Base-by-base conservation (phyloP, 1,284 basidiomycete genomes). In the Heterobasidion parviporum region DNA sequence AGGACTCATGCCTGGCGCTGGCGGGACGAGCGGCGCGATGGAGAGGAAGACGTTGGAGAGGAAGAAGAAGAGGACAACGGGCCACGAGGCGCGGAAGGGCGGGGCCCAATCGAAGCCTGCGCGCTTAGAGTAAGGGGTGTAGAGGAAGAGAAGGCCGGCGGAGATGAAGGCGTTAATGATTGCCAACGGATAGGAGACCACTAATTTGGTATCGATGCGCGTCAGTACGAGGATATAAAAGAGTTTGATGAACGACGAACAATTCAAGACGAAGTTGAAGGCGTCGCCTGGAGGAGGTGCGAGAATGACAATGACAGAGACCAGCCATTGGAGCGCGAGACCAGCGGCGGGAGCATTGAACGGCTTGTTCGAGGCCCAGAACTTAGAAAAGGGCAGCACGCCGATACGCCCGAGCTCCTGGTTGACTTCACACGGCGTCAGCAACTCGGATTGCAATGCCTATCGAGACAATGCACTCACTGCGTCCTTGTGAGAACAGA, bases 341-440 rank as follows among this genome's bases (percentile, higher is more conserved):
- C 82, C 85, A 0, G 77, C 71, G 2, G 86, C 65, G 0, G 85
- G 85, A 0, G 83, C 75, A 54, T 74, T 69, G 65, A 83, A 85
- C 0, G 83, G 85, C 61, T 79, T 80, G 66, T 78, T 85, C 66
- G 79, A 83, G 0, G 83, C 80, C 57, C 85, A 83, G 62, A 84
- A 75, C 1, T 73, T 72, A 0, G 84, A 78, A 60, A 70, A 82
- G 0, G 85, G 85, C 6, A 87, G 68, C 34, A 86, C 72, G 0
- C 82, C 85, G 63, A 85, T 84, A 15, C 83, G 73, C 0, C 83
- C 86, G 3, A 87, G 73, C 65, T 87, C 86, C 66, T 89, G 86
- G 5, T 86, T 77, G 8, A 87, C 84, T 85, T 54, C 10, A 14
- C 9, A 18, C 10, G n/a, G 12, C 20, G n/a, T 7, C n/a, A 20